Evolutionary conservation across 1,284 basidiomycete genomes (phyloP).

Genomic region (Puccinia brachypodii): DNA sequence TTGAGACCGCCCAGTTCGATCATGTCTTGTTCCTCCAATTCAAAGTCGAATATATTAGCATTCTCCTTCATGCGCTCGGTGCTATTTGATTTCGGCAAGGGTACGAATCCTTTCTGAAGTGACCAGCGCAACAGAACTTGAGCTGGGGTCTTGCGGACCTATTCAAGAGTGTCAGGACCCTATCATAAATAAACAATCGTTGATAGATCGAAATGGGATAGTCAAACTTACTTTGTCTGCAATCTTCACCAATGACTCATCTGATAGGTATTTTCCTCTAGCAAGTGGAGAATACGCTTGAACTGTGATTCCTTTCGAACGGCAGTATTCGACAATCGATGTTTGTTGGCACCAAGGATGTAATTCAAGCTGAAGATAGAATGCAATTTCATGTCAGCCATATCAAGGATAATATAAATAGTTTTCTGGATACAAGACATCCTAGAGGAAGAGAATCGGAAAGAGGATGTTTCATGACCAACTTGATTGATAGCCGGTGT

Average conservation of each 20-base stretch:
- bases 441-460: too few species aligned
- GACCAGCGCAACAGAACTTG: conserved; percentile 81
- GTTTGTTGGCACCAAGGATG: conserved; percentile 81
- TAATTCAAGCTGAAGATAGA: conserved; percentile 60
- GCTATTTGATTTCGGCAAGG: conserved; percentile 52
- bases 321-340: conserved; percentile 75
- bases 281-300: conserved; percentile 77
- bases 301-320: conserved; percentile 67
- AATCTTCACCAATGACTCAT: conserved; percentile 63
- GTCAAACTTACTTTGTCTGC: conserved; percentile 63
- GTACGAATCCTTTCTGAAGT: conserved; percentile 70
- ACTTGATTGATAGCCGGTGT: conserved; percentile 78
- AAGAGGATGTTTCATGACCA: conserved; percentile 59
- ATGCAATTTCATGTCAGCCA: not conserved
- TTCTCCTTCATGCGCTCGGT: conserved; percentile 52
- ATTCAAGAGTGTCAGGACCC: conserved; percentile 52
- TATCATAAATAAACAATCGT: too few species aligned
- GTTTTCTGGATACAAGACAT: conserved; percentile 30
- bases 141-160: conserved; percentile 67
- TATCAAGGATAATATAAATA: conserved; percentile 49
- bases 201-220: too few species aligned
- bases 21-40: conserved; percentile 52
- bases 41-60: conserved; percentile 51
- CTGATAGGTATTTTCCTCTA: conserved; percentile 64
- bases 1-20: conserved; percentile 4